These are phyloP conservation scores for Beauveria medogensis DNA, from an alignment of 2,329 filamentous ascomycete species.

Conservation along the genomic window DNA sequence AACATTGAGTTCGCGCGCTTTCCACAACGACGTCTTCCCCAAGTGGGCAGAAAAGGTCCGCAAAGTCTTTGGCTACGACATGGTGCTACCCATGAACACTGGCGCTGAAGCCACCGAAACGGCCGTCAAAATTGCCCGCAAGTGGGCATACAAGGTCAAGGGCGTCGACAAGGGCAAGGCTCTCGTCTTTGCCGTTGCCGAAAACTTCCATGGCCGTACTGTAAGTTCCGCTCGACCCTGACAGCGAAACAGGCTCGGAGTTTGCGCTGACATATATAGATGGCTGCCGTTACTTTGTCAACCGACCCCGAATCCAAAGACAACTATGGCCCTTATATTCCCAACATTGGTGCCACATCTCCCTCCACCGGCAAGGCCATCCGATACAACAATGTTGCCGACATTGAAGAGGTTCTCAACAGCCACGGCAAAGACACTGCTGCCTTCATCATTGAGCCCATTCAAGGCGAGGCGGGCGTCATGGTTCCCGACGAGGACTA, in stretches of 20 bases:
- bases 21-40: constrained; percentile 98
- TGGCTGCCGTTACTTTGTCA: constrained; percentile 91
- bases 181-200: constrained; percentile 71
- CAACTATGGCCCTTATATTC: constrained; percentile 94
- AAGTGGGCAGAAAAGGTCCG: constrained; percentile 91
- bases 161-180: constrained; percentile 78
- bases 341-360: constrained; percentile 69
- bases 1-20: constrained; percentile 88
- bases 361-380: constrained; percentile 70
- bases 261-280: constrained; percentile 39
- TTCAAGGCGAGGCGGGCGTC: constrained; percentile 95
- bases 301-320: constrained; percentile 91
- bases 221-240: constrained; percentile 43
- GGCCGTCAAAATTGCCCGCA: constrained; percentile 88
- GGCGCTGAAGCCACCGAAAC: constrained; percentile 95
- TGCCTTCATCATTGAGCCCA: constrained; percentile 91
- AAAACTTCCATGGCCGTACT: constrained; percentile 96
- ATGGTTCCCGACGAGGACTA: constrained; percentile 91
- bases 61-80: constrained; percentile 85
- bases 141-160: constrained; percentile 98
- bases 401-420: constrained; percentile 72
- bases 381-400: constrained; percentile 76
- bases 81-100: constrained; percentile 98
- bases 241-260: not conserved
- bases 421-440: constrained; percentile 77